Evolutionary conservation across 495 filamentous ascomycete genomes (phyloP).

Genomic region (Daldinia decipiens): DNA sequence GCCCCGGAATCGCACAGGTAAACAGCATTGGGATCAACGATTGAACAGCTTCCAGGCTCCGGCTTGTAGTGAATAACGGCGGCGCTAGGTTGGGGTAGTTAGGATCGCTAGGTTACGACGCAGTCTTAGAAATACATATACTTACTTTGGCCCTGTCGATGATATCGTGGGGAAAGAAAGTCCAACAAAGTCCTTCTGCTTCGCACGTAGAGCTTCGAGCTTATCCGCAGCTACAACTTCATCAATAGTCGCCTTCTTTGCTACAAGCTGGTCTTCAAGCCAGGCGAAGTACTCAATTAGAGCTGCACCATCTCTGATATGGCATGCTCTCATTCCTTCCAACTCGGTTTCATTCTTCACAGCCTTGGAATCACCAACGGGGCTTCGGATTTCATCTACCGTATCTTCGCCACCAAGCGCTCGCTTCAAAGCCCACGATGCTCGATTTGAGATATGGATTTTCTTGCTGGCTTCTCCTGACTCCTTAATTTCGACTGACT

Average conservation of each 20-base stretch:
- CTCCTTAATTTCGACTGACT: conserved; percentile 52
- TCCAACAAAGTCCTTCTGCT: conserved; percentile 85
- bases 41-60: conserved; percentile 80
- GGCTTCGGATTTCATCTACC: conserved; percentile 88
- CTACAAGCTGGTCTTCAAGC: conserved; percentile 87
- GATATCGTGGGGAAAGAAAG: conserved; percentile 97
- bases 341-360: conserved; percentile 94
- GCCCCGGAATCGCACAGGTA: conserved; percentile 98
- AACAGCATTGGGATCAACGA: conserved; percentile 85
- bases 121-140: conserved; percentile 1
- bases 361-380: conserved; percentile 94
- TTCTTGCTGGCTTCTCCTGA: conserved; percentile 61
- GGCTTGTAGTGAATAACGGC: conserved; percentile 98
- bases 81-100: conserved; percentile 56
- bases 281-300: conserved; percentile 95
- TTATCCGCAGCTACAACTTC: conserved; percentile 93
- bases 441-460: conserved; percentile 87
- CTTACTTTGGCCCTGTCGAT: conserved; percentile 85
- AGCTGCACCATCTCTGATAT: conserved; percentile 93
- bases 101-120: background rate
- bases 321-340: conserved; percentile 92
- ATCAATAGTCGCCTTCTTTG: conserved; percentile 77
- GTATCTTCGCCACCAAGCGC: conserved; percentile 87
- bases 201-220: conserved; percentile 82
- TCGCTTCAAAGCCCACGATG: conserved; percentile 92